These are phyloP conservation scores for Globisporangium nunn DNA, from an alignment of 352 stramenopile genomes.

Conservation along the genomic window DNA sequence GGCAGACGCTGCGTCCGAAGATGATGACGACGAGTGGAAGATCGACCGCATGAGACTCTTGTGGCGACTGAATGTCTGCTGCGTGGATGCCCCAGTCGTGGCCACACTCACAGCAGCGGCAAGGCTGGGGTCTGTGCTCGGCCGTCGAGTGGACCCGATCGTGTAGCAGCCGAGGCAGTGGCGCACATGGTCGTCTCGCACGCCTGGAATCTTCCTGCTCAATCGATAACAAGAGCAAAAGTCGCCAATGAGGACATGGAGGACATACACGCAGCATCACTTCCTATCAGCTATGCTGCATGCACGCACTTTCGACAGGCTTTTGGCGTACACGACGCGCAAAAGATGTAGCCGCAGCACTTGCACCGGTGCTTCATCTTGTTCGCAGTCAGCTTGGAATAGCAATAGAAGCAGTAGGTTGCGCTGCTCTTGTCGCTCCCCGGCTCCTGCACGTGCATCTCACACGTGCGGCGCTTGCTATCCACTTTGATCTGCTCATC, in stretches of 20 bases:
- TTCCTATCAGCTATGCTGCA: neutral
- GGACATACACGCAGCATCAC: too few relatives aligned
- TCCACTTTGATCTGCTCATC: conserved; percentile 49
- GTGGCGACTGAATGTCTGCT: conserved; percentile 16
- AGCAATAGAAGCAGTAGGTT: conserved; percentile 72
- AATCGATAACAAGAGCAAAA: neutral
- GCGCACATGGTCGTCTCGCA: conserved; percentile 47
- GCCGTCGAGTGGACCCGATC: conserved; percentile 53
- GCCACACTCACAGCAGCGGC: conserved; percentile 17
- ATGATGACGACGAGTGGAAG: conserved; percentile 35
- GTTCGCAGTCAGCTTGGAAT: conserved; percentile 33
- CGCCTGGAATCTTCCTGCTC: conserved; percentile 53
- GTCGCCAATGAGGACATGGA: neutral
- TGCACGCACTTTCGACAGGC: conserved; percentile 51
- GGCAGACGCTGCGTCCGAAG: conserved; percentile 11
- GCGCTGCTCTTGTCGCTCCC: conserved; percentile 70
- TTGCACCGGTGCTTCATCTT: conserved; percentile 80
- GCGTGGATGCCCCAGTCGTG: conserved; percentile 17
- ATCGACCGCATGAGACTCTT: conserved; percentile 56
- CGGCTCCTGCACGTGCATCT: conserved; percentile 70
- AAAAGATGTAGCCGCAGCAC: conserved; percentile 83
- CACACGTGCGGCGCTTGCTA: conserved; percentile 43
- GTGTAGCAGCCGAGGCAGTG: conserved; percentile 77
- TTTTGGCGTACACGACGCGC: conserved; percentile 62
- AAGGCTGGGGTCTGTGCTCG: conserved; percentile 49